These are phyloP conservation scores for Anisodus acutangulus DNA, from an alignment of 257 asterid species.

Conservation along the genomic window DNA sequence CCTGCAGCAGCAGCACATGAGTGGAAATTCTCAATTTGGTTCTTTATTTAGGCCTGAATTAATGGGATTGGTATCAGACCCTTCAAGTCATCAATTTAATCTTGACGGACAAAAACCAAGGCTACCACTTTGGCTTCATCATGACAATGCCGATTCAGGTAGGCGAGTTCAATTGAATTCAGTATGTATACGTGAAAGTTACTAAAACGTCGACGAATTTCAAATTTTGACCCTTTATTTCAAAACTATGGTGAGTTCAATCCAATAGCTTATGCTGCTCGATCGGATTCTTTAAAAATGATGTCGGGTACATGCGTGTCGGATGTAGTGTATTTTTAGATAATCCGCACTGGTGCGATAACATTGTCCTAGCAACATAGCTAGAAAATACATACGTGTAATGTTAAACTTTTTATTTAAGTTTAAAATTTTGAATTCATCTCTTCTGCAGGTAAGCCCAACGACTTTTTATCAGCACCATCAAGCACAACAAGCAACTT, in stretches of 20 bases:
- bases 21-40: conserved; percentile 38
- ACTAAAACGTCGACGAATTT: too few species aligned
- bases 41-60: conserved; percentile 47
- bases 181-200: not conserved
- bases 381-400: too few species aligned
- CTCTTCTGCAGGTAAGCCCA: not conserved
- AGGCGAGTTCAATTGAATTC: not conserved
- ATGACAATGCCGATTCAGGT: conserved; percentile 30
- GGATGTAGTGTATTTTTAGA: not conserved
- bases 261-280: not conserved
- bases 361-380: not conserved
- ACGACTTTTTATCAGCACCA: not conserved
- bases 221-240: too few species aligned
- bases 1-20: conserved; percentile 41
- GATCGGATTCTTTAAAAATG: not conserved
- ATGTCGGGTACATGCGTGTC: not conserved
- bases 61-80: conserved; percentile 38
- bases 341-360: not conserved
- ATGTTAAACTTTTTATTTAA: not conserved
- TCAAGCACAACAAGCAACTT: conserved; percentile 49
- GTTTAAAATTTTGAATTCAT: not conserved
- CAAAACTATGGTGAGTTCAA: too few species aligned
- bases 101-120: conserved; percentile 57
- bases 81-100: conserved; percentile 38
- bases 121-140: conserved; percentile 60